Evolutionary conservation across 306 rosid genomes (phyloP).

Genomic region (Comarum palustre): DNA sequence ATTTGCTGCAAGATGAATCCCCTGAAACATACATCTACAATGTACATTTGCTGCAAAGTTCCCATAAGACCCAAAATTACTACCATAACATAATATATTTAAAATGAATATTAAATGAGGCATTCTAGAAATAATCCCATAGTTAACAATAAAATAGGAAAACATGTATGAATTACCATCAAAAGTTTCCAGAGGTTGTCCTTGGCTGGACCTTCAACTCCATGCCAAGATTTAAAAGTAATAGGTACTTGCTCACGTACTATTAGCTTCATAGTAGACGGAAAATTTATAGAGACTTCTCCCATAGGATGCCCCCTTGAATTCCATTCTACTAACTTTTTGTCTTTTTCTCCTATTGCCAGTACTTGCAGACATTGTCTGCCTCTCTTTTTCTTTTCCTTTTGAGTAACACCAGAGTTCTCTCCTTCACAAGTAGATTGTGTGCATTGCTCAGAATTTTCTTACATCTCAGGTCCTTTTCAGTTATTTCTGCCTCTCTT

Average conservation of each 20-base stretch:
- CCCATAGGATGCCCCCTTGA: not conserved
- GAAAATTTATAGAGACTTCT: not conserved
- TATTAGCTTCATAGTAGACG: not conserved
- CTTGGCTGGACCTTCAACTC: rapidly evolving
- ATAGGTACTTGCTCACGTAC: not conserved
- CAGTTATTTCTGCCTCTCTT: not conserved
- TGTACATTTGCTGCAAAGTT: not conserved
- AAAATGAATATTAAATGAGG: too few species aligned
- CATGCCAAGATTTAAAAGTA: not conserved
- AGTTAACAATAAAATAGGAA: not conserved
- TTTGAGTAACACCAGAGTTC: not conserved
- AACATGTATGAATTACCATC: not conserved
- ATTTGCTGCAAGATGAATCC: not conserved
- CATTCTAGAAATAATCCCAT: too few species aligned
- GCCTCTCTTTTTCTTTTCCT: not conserved
- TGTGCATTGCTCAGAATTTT: not conserved
- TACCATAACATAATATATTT: too few species aligned
- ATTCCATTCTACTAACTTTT: not conserved
- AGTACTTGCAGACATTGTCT: not conserved
- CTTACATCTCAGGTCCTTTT: not conserved
- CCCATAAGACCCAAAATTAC: not conserved
- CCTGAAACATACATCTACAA: not conserved
- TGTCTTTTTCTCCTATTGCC: not conserved
- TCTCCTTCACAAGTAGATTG: not conserved
- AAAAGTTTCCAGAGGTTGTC: not conserved